Evolutionary conservation across 768 basidiomycete species (phyloP), one percentile per base, ranked within the genome.

Genomic region (Hydnomerulius pinastri): DNA sequence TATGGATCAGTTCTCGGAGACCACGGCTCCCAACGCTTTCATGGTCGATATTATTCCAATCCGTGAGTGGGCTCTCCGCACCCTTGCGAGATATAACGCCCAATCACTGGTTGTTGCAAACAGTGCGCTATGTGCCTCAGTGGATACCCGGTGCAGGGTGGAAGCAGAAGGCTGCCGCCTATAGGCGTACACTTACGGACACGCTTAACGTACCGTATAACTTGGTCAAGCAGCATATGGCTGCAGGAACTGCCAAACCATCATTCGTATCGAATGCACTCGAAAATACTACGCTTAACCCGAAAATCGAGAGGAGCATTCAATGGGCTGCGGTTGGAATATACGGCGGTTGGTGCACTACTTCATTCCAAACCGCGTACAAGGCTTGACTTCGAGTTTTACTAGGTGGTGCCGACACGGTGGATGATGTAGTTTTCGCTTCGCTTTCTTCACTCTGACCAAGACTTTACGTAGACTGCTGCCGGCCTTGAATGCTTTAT

Each of bases 91-190:
- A 71, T 39, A 30, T 59, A 0, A 47, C 72, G 9, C 72, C 73
- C 1, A 29, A 27, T 29, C 17, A 8, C 43, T 57, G 30, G 23
- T 17, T 48, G 65, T 65, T 36, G 0, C 24, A 25, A 13, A 43
- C 51, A 75, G 77, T 79, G 42, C 76, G 73, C 60, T 61, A 76
- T 48, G 58, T 79, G 7, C 77, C 77, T 65, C 71, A 67, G 43
- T 79, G 77, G 76, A 56, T 76, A 10, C 77, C 76, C 32, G 73
- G 75, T 2, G 72, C 75, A 2, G 66, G 70, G 2, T 78, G 77
- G 58, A 66, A 77, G 43, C 66, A 66, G 8, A 73, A 75, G 55
- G 75, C 75, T 12, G 63, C 63, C 9, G 67, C 71, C 46, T 77
- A 76, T 75, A 71, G 70, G 37, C 55, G 63, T 11, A 69, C 74